Base-by-base conservation (phyloP, 352 stramenopile genomes). In the Paralagenidium karlingii region DNA sequence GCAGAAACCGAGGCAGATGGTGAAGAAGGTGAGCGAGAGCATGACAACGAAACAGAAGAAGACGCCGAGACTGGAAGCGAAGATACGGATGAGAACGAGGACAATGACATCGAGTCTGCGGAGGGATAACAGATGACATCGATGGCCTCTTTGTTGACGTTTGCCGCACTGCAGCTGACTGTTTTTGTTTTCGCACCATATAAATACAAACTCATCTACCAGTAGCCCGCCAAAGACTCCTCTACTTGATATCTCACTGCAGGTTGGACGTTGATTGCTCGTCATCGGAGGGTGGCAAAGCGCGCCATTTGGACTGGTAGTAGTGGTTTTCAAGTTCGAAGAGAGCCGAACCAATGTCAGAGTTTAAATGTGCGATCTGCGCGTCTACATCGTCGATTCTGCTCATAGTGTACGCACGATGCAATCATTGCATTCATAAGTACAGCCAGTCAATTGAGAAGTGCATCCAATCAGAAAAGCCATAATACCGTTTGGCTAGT, bases 311-410 rank as follows among this genome's bases (percentile, higher is more conserved):
- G 54, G 68, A 84, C 51, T 86, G 75, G 50, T 85, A 85, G 38
- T 68, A 89, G 49, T 89, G 75, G 36, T 74, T 80, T 55, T 89
- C 71, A 6, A 89, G 54, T 53, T 89, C 75, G 40, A 85, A 86
- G 25, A 89, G 49, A 27, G 71, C 75, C 16, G 71, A 84, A 39
- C 68, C 75, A 11, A 89, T 73, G 56, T 89, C 75, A 3, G 71
- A 68, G 45, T 63, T 84, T 38, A 89, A 52, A 50, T 89, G 73
- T 22, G 63, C 62, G 26, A 89, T 79, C 34, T 84, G 68, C 22
- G 64, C 66, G 45, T 89, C 70, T 42, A 89, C 68, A 38, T 86
- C 75, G 51, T 89, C 73, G 39, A 68, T 83, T 48, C 68, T 85
- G 43, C 22, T 42, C 13, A 27, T 38, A 16, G n/a, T n/a, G n/a